Evolutionary conservation across 2,329 filamentous ascomycete genomes (phyloP).

Genomic region (Karstenula rhodostoma): DNA sequence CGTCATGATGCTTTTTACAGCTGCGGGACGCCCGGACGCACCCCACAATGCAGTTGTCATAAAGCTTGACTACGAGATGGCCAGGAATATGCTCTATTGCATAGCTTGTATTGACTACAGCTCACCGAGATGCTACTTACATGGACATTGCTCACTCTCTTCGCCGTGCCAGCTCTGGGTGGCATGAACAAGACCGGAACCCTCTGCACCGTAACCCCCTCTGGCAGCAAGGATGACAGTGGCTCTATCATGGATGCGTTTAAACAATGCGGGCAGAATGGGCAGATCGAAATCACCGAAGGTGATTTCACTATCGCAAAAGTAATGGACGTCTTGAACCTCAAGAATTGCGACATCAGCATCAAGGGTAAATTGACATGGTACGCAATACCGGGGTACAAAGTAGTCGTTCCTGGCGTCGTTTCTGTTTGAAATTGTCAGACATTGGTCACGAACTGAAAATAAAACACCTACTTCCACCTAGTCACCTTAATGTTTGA

Average conservation of each 20-base stretch:
- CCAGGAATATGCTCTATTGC: constrained; percentile 1
- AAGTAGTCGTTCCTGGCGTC: too few relatives aligned
- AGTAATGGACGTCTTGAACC: constrained; percentile 36
- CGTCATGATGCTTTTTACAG: background rate
- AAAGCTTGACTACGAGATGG: constrained; percentile 18
- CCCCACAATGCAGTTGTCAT: constrained; percentile 23
- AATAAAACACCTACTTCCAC: too few relatives aligned
- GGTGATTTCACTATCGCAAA: constrained; percentile 39
- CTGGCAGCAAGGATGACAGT: constrained; percentile 32
- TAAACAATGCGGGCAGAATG: constrained; percentile 39
- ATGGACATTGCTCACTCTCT: constrained; percentile 19
- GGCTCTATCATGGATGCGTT: constrained; percentile 37
- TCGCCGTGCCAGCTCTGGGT: constrained; percentile 19
- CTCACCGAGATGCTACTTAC: constrained; percentile 22
- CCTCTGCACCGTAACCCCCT: constrained; percentile 34
- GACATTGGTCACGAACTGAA: too few relatives aligned
- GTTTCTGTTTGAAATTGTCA: too few relatives aligned
- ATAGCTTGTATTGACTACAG: constrained; percentile 6
- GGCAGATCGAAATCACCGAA: constrained; percentile 32
- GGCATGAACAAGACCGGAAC: constrained; percentile 35
- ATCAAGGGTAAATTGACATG: constrained; percentile 37
- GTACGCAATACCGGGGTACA: too few relatives aligned
- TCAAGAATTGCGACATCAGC: constrained; percentile 38
- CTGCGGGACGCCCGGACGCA: constrained; percentile 10
- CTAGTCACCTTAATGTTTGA: too few relatives aligned